phyloP scores from a whole-genome alignment of 1,139 yeast genomes.

The Nakaseomyces kungkrabaensis region DNA sequence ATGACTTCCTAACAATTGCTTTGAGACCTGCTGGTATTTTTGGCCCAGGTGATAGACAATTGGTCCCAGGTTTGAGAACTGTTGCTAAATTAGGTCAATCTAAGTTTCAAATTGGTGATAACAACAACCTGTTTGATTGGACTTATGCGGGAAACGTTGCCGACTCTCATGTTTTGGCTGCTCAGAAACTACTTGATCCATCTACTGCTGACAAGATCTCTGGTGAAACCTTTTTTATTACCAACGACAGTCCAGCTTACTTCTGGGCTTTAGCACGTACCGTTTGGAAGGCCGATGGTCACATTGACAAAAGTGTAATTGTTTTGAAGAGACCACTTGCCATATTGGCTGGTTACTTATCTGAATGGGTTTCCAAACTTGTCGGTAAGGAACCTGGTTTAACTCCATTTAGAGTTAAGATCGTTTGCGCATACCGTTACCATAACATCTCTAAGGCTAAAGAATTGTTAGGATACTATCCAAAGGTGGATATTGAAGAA shows the following conservation, averaged over 20 bases:
- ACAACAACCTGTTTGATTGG: constrained; percentile 89
- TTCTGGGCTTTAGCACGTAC: constrained; percentile 97
- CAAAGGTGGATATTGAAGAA: constrained; percentile 69
- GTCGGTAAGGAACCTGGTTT: constrained; percentile 84
- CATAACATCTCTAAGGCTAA: constrained; percentile 89
- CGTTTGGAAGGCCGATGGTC: constrained; percentile 95
- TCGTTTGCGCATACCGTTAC: constrained; percentile 91
- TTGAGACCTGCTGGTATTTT: constrained; percentile 96
- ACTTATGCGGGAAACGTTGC: constrained; percentile 99
- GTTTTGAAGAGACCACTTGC: constrained; percentile 68
- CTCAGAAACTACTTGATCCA: constrained; percentile 53
- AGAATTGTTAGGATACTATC: constrained; percentile 62
- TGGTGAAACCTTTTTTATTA: constrained; percentile 82
- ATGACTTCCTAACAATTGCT: constrained; percentile 66
- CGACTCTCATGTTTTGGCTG: constrained; percentile 89
- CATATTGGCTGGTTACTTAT: constrained; percentile 65
- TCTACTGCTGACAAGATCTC: constrained; percentile 39
- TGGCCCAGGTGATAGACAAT: constrained; percentile 97
- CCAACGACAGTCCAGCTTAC: constrained; percentile 90
- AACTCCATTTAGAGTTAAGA: constrained; percentile 88
- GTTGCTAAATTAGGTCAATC: constrained; percentile 83
- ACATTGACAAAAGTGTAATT: constrained; percentile 57
- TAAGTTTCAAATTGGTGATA: constrained; percentile 88
- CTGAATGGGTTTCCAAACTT: constrained; percentile 61
- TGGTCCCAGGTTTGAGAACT: constrained; percentile 83